Evolutionary conservation across 1,284 basidiomycete genomes (phyloP), one percentile per base, ranked within the genome.

Genomic region (Sporisorium sorghi): DNA sequence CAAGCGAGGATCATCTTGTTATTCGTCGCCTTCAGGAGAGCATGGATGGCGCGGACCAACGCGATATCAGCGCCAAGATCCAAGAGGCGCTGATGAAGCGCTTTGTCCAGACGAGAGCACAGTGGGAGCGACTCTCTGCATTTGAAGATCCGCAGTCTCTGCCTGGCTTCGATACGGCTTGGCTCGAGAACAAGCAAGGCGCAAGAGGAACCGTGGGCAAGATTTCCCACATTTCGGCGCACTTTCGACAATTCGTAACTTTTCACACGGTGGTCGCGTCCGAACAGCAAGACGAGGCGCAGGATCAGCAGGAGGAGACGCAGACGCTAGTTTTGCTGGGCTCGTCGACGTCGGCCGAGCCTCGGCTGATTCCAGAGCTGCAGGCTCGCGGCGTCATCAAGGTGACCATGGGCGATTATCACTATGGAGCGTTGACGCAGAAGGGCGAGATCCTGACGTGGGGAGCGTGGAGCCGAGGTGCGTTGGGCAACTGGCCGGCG

Each of bases 401-500:
- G 58, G 90, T 94, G 58, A 90, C 91, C 10, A 87, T 93, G 48
- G 94, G 94, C 5, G 93, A 97, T 85, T 95, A 94, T 84, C 94
- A 97, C 86, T 90, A 87, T 78, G 92, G 90, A 26, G 93, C 94
- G 0, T 87, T 97, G 68, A 94, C 93, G 1, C 87, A 89, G 42
- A 85, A 87, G 26, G 94, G 94, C 14, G 88, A 90, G 74, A 87
- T 96, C 24, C 86, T 91, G 42, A 92, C 93, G 7, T 97, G 94
- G 93, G 94, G 94, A 15, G 79, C 86, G 42, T 93, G 90, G 83
- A 90, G 89, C 21, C 84, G 86, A 32, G 93, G 94, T 23, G 93
- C 93, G 3, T 86, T 95, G 39, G 94, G 94, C 0, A 87, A 94
- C 2, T 93, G 93, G 15, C 21, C 11, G 5, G 19, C 43, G 1